Base-by-base conservation (phyloP, 1,284 basidiomycete genomes). In the Porodaedalea pini region DNA sequence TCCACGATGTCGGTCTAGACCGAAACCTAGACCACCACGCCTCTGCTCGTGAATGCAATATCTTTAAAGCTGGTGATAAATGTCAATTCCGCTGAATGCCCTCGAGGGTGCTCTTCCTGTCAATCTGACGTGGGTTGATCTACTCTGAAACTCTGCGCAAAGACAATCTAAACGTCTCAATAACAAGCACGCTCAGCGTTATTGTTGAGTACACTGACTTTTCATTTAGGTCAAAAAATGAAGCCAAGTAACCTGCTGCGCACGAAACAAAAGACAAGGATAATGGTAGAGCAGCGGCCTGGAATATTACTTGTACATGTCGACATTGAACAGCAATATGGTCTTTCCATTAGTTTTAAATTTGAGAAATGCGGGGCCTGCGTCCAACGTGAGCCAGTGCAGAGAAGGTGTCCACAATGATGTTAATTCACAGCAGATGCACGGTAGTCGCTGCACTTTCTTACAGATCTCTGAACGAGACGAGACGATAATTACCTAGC, bases 321-420 rank as follows among this genome's bases (percentile, higher is more conserved):
- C 81, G 55, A 89, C 85, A 19, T 85, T 85, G 78, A 99, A 96
- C 54, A 99, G 75, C 2, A 95, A 92, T 0, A 93, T 86, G 1
- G 80, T 85, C 74, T 91, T 90, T 72, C 81, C 85, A 70, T 97
- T 94, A 1, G 96, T 95, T 72, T 92, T 91, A 66, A 95, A 86
- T 63, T 97, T 80, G 51, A 98, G 83, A 29, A 94, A 83, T 2
- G 78, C 70, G 36, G 86, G 86, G 0, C 87, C 85, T 0, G 95
- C 95, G 10, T 94, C 94, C 71, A 98, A 96, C 37, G 96, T 98
- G 83, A 7, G 96, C 96, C 56, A 98, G 85, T 34, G 96, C 96
- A 54, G 96, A 96, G 67, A 98, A 96, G 0, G 94, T 98, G 73
- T 98, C 94, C 94, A 97, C 97, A 72, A 93, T 93, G 59, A 96